A percentile compares a stretch with the other conserved stretches of the same genome.
Evolutionary conservation across 139 green algal genomes (phyloP).

Genomic region (Raphidocelis subcapitata): DNA sequence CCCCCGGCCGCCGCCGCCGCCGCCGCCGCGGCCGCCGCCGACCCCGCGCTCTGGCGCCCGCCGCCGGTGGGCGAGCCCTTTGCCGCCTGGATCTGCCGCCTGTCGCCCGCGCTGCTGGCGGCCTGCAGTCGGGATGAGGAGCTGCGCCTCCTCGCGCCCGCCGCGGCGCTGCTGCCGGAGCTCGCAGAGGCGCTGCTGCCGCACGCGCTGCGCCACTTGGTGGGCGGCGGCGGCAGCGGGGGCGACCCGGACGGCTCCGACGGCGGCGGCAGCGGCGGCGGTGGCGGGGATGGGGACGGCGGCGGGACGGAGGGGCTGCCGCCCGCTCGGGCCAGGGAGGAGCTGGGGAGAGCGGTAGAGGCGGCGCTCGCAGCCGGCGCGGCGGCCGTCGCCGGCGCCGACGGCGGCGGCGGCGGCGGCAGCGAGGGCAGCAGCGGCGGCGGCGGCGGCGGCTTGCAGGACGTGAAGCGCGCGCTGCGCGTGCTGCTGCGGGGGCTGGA

Average conservation of each 20-base stretch:
- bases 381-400: neutral
- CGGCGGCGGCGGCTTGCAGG: neutral
- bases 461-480: slow-evolving; percentile 39
- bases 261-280: neutral
- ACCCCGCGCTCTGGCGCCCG: neutral
- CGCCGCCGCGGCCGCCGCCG: neutral
- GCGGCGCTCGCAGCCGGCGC: slow-evolving; percentile 13
- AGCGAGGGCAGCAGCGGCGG: neutral
- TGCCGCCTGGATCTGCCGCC: slow-evolving; percentile 51
- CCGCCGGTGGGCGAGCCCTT: slow-evolving; percentile 15
- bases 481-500: slow-evolving; percentile 60
- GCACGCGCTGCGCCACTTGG: slow-evolving; percentile 15
- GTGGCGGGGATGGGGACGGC: slow-evolving; percentile 2
- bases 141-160: slow-evolving; percentile 16
- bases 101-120: slow-evolving; percentile 49
- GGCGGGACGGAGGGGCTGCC: neutral
- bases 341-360: slow-evolving; percentile 6
- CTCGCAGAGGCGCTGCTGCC: slow-evolving; percentile 31
- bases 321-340: neutral
- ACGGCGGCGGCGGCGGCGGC: slow-evolving; percentile 5
- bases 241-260: slow-evolving; percentile 18
- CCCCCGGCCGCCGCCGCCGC: neutral
- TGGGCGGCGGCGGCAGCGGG: neutral
- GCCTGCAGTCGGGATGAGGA: slow-evolving; percentile 5
- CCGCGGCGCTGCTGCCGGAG: neutral